Conservation (phyloP, 257 asterid genomes). For the Coffea canephora region DNA sequence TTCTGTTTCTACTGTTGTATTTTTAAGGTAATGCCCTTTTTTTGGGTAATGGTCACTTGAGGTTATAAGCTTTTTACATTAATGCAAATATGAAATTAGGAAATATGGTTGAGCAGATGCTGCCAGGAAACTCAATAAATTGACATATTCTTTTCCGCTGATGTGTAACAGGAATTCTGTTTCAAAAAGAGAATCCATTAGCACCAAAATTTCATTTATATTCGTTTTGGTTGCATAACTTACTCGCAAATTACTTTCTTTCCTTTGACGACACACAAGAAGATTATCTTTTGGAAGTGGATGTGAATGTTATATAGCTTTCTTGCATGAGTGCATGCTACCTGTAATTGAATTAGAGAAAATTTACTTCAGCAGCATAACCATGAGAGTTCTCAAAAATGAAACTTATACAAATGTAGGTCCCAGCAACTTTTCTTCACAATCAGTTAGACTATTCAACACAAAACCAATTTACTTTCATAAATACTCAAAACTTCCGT, state of each 20-base stretch:
- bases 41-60: not conserved
- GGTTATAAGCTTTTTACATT: not conserved
- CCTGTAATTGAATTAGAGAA: not conserved
- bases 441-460: not conserved
- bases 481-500: no score
- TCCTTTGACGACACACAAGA: not conserved
- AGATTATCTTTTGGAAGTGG: not conserved
- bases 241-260: not conserved
- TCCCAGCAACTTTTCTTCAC: not conserved
- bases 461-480: no score
- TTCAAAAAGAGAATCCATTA: not conserved
- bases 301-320: not conserved
- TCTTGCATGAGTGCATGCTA: not conserved
- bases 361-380: no score
- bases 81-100: not conserved
- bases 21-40: not conserved
- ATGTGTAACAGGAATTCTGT: not conserved
- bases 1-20: not conserved
- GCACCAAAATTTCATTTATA: not conserved
- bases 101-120: not conserved
- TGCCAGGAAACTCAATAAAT: not conserved
- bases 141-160: not conserved
- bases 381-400: not conserved
- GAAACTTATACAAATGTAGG: not conserved
- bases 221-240: not conserved